Base-by-base conservation (phyloP, 2,329 filamentous ascomycete genomes). In the Penicillium italicum region DNA sequence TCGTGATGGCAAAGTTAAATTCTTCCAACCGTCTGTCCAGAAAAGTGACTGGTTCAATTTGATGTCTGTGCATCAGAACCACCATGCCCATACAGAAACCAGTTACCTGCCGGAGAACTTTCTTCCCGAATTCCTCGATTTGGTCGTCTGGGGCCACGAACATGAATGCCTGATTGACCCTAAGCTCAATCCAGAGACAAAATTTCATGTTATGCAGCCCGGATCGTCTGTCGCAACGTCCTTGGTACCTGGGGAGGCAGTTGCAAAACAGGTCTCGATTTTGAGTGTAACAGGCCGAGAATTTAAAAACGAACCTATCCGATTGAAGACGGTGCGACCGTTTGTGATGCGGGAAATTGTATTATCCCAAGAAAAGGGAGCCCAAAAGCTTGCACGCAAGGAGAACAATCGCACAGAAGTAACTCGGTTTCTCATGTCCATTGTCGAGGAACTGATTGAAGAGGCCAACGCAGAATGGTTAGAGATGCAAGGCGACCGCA, bases 141-240 rank as follows among this genome's bases (percentile, higher is more conserved):
- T 99, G 5, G 85, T 99, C 0, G 83, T 99, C 48, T 99, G 94
- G 94, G 94, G 94, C 3, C 94, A 99, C 67, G 94, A 99, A 73
- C 94, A 99, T 69, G 93, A 99, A 72, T 99, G 94, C 69, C 72
- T 93, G 8, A 96, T 99, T 61, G 86, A 96, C 42, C 94, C 94
- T 0, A 78, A 79, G 1, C 80, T 85, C 44, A 99, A 97, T 65
- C 84, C 89, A 0, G 91, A 96, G 67, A 96, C 88, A 45, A 88
- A 88, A 0, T 99, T 99, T 65, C 86, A 94, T 64, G 93, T 99
- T 60, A 97, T 99, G 85, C 94, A 99, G 67, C 94, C 94, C 0
- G 94, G 94, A 0, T 99, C 94, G 0, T 97, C 94, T 0, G 88
- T 99, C 0, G 94, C 93, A 0, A 99, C 94, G 1, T 97, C 94